These are phyloP conservation scores for Erysimum cheiri DNA, from an alignment of 441 rosid genomes.

Conservation along the genomic window DNA sequence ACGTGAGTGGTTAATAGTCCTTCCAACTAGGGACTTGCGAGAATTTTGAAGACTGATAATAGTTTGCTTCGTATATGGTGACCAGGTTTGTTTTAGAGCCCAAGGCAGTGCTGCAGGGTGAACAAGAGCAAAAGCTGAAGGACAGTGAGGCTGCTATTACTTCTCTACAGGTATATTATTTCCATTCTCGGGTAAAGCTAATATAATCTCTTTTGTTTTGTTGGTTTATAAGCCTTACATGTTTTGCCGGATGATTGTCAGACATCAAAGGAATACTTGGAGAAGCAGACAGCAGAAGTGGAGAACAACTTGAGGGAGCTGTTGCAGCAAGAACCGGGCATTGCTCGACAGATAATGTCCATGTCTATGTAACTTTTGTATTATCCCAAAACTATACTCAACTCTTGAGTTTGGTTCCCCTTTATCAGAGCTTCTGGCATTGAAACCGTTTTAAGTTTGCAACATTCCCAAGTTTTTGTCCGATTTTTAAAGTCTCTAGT, in stretches of 20 bases:
- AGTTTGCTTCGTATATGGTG: conserved; percentile 37
- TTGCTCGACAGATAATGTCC: conserved; percentile 86
- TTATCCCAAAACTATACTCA: background rate
- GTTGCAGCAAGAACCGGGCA: conserved; percentile 88
- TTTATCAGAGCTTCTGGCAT: conserved; percentile 1
- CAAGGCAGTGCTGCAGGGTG: conserved; percentile 60
- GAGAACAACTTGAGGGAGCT: conserved; percentile 89
- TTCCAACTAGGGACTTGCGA: background rate
- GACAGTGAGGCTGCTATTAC: conserved; percentile 82
- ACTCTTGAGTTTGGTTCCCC: conserved; percentile 13
- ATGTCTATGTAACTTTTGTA: conserved; percentile 57
- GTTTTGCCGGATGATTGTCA: conserved; percentile 41
- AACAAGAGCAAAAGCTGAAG: conserved; percentile 86
- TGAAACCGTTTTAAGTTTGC: background rate
- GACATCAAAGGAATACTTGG: conserved; percentile 88
- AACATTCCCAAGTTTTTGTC: background rate
- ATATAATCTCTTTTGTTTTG: too few species aligned
- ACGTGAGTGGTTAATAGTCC: conserved; percentile 64
- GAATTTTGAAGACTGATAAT: conserved; percentile 35
- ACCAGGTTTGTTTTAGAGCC: conserved; percentile 89
- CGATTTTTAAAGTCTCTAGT: background rate
- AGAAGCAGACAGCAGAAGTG: conserved; percentile 74
- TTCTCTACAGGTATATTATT: conserved; percentile 65
- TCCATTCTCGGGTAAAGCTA: background rate
- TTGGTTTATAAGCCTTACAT: background rate